Base-by-base conservation (phyloP, 306 rosid species). In the Oemleria cerasiformis region DNA sequence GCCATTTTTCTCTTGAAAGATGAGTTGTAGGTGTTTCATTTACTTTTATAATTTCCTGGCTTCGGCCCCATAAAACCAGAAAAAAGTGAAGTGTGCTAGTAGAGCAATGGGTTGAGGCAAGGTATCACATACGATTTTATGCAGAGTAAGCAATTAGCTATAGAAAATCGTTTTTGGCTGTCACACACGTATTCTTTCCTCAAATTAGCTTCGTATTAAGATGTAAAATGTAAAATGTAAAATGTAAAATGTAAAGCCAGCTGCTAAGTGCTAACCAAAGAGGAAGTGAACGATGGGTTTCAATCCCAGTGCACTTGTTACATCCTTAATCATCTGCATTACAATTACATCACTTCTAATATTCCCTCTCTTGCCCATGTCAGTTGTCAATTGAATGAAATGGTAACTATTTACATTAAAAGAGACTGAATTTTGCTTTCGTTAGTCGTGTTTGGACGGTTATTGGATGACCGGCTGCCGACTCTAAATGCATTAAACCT, bases 121-220 rank as follows among this genome's bases (percentile, higher is more conserved):
- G 80, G 82, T 73, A 81, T 81, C 4, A 30, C 73, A 40, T 73
- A 73, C 49, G 77, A 75, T 43, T 40, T 55, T 23, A 38, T 34
- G 53, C 60, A 49, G 73, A 73, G 71, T 70, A 73, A 70, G 65
- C 77, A 78, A 25, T 25, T 25, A 25, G 30, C 30, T 25, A 25
- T 25, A 30, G 3, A 30, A 30, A 30, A 82, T 75, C 78, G 55
- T 82, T 71, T 77, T 64, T 53, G 47, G 68, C 34, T 77, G 73
- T 73, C 62, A 68, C 59, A 58, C 86, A 82, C 75, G 80, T 64
- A 82, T 82, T 78, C 85, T 78, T 71, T 50, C 50, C 68, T 51
- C 55, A 17, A 30, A 30, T 30, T 30, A 30, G 36, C 2, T 30
- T 30, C 3, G 36, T 30, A 30, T 30, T 2, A 30, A 30, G 36